Evolutionary conservation across 495 filamentous ascomycete genomes (phyloP).

Genomic region (Aspergillus sclerotioniger): DNA sequence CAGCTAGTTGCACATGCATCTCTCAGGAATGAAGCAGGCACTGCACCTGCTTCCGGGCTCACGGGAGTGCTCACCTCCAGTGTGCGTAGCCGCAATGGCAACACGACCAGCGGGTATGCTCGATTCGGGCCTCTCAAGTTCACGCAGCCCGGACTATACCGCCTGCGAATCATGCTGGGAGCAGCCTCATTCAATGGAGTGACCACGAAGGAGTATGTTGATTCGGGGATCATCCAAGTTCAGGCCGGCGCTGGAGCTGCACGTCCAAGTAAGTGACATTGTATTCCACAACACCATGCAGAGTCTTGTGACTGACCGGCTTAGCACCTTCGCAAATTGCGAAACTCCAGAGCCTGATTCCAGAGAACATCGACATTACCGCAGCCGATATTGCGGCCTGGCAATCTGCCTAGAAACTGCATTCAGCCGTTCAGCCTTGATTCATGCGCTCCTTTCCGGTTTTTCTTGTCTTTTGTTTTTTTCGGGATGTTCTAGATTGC

Average conservation of each 20-base stretch:
- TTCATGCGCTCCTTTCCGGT: background rate
- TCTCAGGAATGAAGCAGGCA: conserved; percentile 33
- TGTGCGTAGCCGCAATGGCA: conserved; percentile 34
- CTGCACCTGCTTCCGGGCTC: conserved; percentile 23
- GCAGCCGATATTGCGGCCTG: conserved; percentile 34
- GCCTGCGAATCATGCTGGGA: conserved; percentile 38
- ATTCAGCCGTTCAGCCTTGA: background rate
- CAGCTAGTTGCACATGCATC: conserved; percentile 35
- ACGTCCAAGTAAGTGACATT: conserved; percentile 31
- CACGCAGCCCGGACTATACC: conserved; percentile 33
- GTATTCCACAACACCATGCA: background rate
- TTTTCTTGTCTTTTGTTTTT: background rate
- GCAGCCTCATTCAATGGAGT: conserved; percentile 32
- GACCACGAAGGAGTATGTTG: conserved; percentile 32
- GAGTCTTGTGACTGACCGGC: conserved; percentile 1
- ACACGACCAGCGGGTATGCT: conserved; percentile 39
- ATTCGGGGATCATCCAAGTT: conserved; percentile 36
- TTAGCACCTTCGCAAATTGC: conserved; percentile 31
- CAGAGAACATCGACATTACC: conserved; percentile 40
- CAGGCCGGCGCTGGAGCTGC: conserved; percentile 27
- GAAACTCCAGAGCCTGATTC: conserved; percentile 30
- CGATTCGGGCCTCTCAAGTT: conserved; percentile 33
- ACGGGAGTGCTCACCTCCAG: conserved; percentile 36
- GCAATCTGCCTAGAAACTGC: conserved; percentile 27
- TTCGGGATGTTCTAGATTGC: background rate